A percentile compares a stretch with the other conserved stretches of the same genome.
Evolutionary conservation across 768 basidiomycete genomes (phyloP).

Genomic region (Leccinum arenicola): DNA sequence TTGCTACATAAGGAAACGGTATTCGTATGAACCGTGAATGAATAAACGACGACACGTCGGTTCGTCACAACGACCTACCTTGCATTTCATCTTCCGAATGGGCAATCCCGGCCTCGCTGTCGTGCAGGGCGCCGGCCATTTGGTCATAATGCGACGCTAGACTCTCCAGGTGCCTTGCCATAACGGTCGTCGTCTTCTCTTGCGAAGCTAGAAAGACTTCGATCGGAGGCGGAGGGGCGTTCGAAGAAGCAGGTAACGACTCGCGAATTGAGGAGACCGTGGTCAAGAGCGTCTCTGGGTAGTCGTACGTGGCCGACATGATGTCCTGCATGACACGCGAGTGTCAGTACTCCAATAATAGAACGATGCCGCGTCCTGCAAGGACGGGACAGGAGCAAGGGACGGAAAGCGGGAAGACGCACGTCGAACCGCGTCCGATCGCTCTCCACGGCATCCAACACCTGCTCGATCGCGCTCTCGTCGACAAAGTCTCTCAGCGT

Average conservation of each 20-base stretch:
- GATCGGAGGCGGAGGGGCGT: conserved; percentile 36
- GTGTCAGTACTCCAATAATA: background rate
- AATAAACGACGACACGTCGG: background rate
- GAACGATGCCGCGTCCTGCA: background rate
- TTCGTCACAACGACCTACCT: conserved; percentile 37
- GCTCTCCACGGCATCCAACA: conserved; percentile 67
- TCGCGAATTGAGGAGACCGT: conserved; percentile 56
- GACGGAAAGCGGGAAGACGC: conserved; percentile 22
- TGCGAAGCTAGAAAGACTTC: conserved; percentile 45
- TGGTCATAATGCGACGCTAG: conserved; percentile 74
- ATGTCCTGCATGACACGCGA: conserved; percentile 44
- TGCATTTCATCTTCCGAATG: conserved; percentile 69
- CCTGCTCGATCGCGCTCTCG: conserved; percentile 76
- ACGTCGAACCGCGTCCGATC: conserved; percentile 71
- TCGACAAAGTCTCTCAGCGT: conserved; percentile 84
- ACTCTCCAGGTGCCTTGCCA: conserved; percentile 73
- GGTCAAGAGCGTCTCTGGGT: conserved; percentile 58
- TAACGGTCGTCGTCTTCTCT: conserved; percentile 54
- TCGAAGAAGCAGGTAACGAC: conserved; percentile 42
- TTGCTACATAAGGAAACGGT: conserved; percentile 42
- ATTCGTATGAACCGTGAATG: background rate
- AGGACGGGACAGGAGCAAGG: too few relatives aligned
- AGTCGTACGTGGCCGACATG: conserved; percentile 60
- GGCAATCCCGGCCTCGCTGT: conserved; percentile 64
- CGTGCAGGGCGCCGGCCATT: conserved; percentile 66